phyloP scores from a whole-genome alignment of 2,329 filamentous ascomycete species.

The Nemania sp. region DNA sequence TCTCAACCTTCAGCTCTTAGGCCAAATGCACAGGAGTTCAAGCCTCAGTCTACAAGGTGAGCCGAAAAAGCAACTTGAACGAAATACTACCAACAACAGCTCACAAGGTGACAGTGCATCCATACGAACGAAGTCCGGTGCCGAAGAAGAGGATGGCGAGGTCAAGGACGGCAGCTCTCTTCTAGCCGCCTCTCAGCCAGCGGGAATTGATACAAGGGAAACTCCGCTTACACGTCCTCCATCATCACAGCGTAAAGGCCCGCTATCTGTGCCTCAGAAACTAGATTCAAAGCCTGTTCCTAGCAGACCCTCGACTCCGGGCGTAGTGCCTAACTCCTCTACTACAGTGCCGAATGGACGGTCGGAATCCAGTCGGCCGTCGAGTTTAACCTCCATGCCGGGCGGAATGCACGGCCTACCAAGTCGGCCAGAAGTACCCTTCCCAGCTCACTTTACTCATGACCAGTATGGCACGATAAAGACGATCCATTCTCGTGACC shows the following conservation, averaged over 20 bases:
- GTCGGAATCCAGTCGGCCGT: constrained; percentile 41
- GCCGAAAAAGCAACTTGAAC: neutral
- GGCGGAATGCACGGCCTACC: constrained; percentile 51
- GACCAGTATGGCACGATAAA: constrained; percentile 52
- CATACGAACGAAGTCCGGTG: constrained; percentile 41
- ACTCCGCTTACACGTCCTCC: constrained; percentile 20
- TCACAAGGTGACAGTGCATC: constrained; percentile 31
- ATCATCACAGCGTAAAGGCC: constrained; percentile 29
- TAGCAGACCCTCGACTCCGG: constrained; percentile 36
- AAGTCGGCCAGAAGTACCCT: constrained; percentile 62
- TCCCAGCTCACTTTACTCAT: constrained; percentile 52
- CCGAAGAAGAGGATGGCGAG: constrained; percentile 73
- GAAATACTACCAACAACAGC: constrained; percentile 8
- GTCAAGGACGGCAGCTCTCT: constrained; percentile 62
- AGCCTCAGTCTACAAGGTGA: constrained; percentile 53
- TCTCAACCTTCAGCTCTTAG: constrained; percentile 56
- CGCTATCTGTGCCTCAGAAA: constrained; percentile 29
- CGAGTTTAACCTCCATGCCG: constrained; percentile 35
- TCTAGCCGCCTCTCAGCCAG: constrained; percentile 22
- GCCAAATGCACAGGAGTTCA: constrained; percentile 67
- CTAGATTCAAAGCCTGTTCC: constrained; percentile 30
- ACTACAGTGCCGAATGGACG: constrained; percentile 32
- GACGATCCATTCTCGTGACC: constrained; percentile 38
- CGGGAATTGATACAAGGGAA: constrained; percentile 27
- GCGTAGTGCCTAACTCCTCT: constrained; percentile 25